These are phyloP conservation scores for Tetracentron sinense DNA, from an alignment of 164 flowering plant species.

Conservation along the genomic window DNA sequence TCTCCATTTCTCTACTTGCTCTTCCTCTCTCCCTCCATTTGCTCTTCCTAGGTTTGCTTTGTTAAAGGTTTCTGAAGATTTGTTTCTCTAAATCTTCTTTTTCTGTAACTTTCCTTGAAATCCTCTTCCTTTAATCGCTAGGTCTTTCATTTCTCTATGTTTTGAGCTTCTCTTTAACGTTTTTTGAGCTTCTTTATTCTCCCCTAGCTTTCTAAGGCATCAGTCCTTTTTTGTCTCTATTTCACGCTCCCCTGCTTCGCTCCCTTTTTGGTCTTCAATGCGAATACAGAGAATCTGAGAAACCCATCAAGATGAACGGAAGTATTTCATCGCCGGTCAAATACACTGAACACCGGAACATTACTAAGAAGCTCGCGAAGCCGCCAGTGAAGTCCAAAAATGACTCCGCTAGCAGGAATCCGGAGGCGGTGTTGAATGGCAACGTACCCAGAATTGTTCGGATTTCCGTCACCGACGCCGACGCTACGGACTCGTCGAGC, in stretches of 20 bases:
- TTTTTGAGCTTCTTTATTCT: neutral
- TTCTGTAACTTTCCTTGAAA: constrained; percentile 7
- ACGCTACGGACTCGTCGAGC: constrained; percentile 75
- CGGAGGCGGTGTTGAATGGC: neutral
- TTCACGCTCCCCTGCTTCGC: neutral
- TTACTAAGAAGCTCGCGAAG: constrained; percentile 28
- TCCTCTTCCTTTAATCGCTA: neutral
- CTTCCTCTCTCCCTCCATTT: too few relatives aligned
- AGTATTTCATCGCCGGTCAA: constrained; percentile 38
- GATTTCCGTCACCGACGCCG: constrained; percentile 53
- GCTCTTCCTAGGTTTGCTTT: too few relatives aligned
- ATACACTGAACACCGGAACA: constrained; percentile 45
- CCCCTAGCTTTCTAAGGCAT: constrained; percentile 5
- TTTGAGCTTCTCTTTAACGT: constrained; percentile 12
- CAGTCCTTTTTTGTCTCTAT: neutral
- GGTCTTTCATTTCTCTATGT: neutral
- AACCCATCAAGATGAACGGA: constrained; percentile 23
- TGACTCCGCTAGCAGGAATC: neutral
- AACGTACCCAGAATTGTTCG: constrained; percentile 36
- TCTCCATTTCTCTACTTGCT: too few relatives aligned
- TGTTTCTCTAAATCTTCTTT: too few relatives aligned
- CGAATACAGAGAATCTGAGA: constrained; percentile 10
- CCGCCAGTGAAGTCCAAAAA: constrained; percentile 16
- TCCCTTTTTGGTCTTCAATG: constrained; percentile 13
- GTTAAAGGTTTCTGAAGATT: too few relatives aligned